These are phyloP conservation scores for Amaranthus cruentus DNA, from an alignment of 148 eudicot genomes.

Conservation along the genomic window DNA sequence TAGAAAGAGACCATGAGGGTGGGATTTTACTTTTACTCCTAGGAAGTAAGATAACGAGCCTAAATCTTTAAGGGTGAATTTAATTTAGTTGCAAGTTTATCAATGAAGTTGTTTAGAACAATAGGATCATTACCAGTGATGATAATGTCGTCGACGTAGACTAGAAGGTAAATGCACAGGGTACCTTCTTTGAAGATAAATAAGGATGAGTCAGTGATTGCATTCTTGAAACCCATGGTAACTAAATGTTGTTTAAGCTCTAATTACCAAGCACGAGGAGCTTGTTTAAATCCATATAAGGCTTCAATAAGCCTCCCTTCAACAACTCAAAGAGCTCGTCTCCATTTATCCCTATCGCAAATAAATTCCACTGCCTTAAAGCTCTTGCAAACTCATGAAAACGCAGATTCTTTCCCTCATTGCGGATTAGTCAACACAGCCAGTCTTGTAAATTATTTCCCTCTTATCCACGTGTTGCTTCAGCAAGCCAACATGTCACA, in stretches of 20 bases:
- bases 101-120: not conserved
- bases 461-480: no score
- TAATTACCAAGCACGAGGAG: constrained; percentile 4
- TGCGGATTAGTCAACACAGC: no score
- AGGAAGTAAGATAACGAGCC: not conserved
- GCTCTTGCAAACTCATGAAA: no score
- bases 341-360: no score
- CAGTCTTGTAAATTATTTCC: no score
- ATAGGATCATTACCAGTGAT: not conserved
- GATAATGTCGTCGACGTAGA: constrained; percentile 3
- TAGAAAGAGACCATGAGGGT: not conserved
- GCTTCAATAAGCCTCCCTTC: not conserved
- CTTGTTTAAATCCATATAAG: constrained; percentile 9
- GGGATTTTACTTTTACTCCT: not conserved
- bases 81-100: not conserved
- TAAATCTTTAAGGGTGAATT: not conserved
- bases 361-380: no score
- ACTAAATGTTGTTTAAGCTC: not conserved
- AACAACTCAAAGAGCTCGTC: no score
- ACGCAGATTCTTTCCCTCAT: no score
- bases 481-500: no score
- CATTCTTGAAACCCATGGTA: not conserved
- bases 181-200: not conserved
- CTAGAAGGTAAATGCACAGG: not conserved
- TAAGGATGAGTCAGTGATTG: not conserved